Percentiles rank a stretch among this genome's conserved stretches.
Evolutionary conservation across 768 basidiomycete genomes (phyloP).

Genomic region (Termitomyces sp.): DNA sequence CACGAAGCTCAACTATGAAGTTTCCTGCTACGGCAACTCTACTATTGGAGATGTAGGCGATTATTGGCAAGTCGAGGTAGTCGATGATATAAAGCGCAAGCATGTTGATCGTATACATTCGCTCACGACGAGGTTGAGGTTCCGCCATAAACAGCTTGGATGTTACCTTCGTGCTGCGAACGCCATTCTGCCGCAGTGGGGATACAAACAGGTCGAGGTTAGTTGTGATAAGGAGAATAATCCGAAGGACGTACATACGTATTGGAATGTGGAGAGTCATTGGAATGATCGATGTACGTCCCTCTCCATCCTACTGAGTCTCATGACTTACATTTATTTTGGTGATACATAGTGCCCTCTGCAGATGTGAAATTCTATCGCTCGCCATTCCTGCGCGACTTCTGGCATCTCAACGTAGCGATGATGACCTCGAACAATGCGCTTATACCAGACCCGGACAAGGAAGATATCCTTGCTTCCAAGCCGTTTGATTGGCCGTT

Average conservation of each 20-base stretch:
- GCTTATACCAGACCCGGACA: slow-evolving; percentile 94
- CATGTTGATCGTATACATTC: slow-evolving; percentile 74
- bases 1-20: slow-evolving; percentile 85
- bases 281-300: slow-evolving; percentile 90
- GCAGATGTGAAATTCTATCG: slow-evolving; percentile 80
- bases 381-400: slow-evolving; percentile 93
- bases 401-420: slow-evolving; percentile 98
- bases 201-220: slow-evolving; percentile 98
- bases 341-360: slow-evolving; percentile 61
- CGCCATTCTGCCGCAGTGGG: slow-evolving; percentile 91
- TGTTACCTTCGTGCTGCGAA: slow-evolving; percentile 93
- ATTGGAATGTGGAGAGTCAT: slow-evolving; percentile 98
- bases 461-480: slow-evolving; percentile 95
- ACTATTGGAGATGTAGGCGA: slow-evolving; percentile 88
- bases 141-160: slow-evolving; percentile 69
- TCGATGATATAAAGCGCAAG: slow-evolving; percentile 72
- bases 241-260: slow-evolving; percentile 75
- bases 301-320: background rate
- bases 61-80: slow-evolving; percentile 89
- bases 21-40: slow-evolving; percentile 89
- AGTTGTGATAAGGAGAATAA: slow-evolving; percentile 88
- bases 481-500: slow-evolving; percentile 93
- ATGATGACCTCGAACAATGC: slow-evolving; percentile 99
- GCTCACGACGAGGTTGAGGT: slow-evolving; percentile 84
- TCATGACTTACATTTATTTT: background rate